These are phyloP conservation scores for Calcarisporium arbuscula DNA, from an alignment of 2,329 filamentous ascomycete genomes.

Conservation along the genomic window DNA sequence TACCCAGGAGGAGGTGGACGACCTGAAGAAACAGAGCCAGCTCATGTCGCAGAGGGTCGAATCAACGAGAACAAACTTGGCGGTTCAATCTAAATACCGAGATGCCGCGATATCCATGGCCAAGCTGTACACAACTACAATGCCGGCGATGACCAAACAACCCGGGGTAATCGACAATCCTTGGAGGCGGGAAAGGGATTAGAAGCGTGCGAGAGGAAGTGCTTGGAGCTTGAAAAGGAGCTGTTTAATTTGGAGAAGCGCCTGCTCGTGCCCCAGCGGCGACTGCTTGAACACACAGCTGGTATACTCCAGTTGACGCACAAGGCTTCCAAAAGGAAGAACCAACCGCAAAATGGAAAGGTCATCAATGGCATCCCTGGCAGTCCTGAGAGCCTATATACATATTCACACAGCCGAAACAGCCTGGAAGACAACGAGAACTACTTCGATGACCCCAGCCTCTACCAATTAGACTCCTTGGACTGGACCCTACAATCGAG, in stretches of 20 bases:
- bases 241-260: constrained; percentile 74
- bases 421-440: constrained; percentile 53
- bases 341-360: constrained; percentile 33
- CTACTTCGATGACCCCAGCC: constrained; percentile 70
- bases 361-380: constrained; percentile 57
- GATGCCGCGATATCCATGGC: constrained; percentile 87
- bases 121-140: constrained; percentile 64
- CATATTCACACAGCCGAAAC: constrained; percentile 55
- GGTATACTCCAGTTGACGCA: constrained; percentile 89
- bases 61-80: constrained; percentile 73
- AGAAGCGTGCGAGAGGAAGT: constrained; percentile 67
- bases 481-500: constrained; percentile 30
- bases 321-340: constrained; percentile 58
- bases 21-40: constrained; percentile 79
- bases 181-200: constrained; percentile 72
- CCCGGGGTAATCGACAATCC: too few species aligned
- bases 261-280: constrained; percentile 65
- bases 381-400: constrained; percentile 71
- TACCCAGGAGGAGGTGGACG: constrained; percentile 86
- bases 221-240: constrained; percentile 77
- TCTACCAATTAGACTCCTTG: constrained; percentile 64
- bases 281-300: constrained; percentile 82
- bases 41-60: constrained; percentile 71
- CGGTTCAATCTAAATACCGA: constrained; percentile 86
- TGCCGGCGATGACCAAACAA: constrained; percentile 41